Conservation (phyloP, 1,139 yeast genomes). For the Taphrina confusa region DNA sequence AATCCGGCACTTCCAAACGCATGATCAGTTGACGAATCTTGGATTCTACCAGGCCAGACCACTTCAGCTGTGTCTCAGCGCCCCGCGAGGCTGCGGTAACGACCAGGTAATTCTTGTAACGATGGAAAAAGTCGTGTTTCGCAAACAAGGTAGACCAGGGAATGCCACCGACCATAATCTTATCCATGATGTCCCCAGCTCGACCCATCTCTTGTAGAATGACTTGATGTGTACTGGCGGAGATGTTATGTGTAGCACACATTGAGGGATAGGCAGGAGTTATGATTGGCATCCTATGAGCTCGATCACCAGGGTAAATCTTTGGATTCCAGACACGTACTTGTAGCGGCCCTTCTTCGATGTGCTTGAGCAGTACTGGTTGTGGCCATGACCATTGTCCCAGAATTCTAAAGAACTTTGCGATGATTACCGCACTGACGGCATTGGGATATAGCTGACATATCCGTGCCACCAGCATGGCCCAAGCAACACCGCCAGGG, state of each 20-base stretch:
- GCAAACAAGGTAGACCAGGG: conserved; percentile 74
- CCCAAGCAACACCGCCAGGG: conserved; percentile 99
- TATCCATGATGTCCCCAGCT: conserved; percentile 69
- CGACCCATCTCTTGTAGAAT: conserved; percentile 73
- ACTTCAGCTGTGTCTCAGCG: conserved; percentile 78
- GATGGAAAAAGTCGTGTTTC: conserved; percentile 77
- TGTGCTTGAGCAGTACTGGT: conserved; percentile 85
- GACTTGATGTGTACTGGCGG: conserved; percentile 79
- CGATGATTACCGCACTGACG: conserved; percentile 83
- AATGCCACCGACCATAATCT: conserved; percentile 64
- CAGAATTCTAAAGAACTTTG: conserved; percentile 81
- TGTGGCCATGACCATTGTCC: conserved; percentile 98
- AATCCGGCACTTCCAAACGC: conserved; percentile 74
- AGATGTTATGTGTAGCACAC: conserved; percentile 98
- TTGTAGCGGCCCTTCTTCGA: conserved; percentile 95
- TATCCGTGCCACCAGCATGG: conserved; percentile 94
- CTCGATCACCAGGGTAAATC: conserved; percentile 80
- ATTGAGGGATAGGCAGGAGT: conserved; percentile 99
- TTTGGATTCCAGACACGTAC: conserved; percentile 97
- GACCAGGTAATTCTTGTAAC: conserved; percentile 82
- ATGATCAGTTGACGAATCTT: conserved; percentile 76
- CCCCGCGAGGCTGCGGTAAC: conserved; percentile 75
- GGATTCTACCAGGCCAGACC: conserved; percentile 92
- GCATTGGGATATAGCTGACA: conserved; percentile 97
- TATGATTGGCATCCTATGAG: conserved; percentile 96